Evolutionary conservation across 2,329 filamentous ascomycete species (phyloP).

Genomic region (Botrytis aclada): DNA sequence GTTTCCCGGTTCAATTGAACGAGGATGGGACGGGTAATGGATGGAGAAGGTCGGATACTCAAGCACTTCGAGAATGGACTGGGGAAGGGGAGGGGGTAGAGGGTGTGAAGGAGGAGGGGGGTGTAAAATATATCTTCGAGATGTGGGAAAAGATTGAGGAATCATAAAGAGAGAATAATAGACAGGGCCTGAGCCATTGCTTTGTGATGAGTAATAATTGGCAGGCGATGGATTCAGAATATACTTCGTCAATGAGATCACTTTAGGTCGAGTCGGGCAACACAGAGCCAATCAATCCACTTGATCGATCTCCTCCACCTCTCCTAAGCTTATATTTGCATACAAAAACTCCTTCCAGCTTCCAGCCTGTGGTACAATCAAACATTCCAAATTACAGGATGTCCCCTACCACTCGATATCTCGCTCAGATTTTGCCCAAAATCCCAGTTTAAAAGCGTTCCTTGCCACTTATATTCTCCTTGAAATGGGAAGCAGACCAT

Average conservation of each 20-base stretch:
- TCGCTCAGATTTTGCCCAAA: not conserved
- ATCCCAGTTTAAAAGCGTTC: fast-evolving
- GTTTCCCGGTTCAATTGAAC: slow-evolving; percentile 61
- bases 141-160: slow-evolving; percentile 60
- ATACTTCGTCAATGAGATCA: not conserved
- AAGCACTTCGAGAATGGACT: slow-evolving; percentile 59
- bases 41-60: slow-evolving; percentile 54
- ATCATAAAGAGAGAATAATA: not conserved
- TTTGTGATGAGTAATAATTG: not conserved
- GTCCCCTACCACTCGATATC: not conserved
- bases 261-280: too few relatives aligned
- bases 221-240: not conserved
- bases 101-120: slow-evolving; percentile 59
- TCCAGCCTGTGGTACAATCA: not conserved
- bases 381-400: not conserved
- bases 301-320: too few relatives aligned
- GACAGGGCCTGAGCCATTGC: too few relatives aligned
- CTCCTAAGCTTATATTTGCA: not conserved
- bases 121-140: slow-evolving; percentile 66
- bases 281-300: not conserved
- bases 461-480: not conserved
- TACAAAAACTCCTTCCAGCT: not conserved
- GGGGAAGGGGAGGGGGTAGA: slow-evolving; percentile 58
- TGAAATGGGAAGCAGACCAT: not conserved
- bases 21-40: slow-evolving; percentile 36